These are phyloP conservation scores for Pseudodiploospora longispora DNA, from an alignment of 2,329 filamentous ascomycete species.

Conservation along the genomic window DNA sequence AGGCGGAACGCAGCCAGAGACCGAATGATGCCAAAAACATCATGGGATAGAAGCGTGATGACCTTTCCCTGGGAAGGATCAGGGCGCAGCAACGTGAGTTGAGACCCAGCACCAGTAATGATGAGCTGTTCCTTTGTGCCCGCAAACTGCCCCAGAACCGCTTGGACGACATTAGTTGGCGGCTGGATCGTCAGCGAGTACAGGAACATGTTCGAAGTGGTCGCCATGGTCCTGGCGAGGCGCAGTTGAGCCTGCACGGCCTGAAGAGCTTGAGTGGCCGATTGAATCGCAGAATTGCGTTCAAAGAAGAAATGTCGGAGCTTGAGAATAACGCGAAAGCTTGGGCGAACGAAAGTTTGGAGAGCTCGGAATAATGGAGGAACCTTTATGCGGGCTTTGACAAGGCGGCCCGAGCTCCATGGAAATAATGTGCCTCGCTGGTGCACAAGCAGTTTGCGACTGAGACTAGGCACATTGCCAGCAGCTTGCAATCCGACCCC, in stretches of 20 bases:
- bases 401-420: slow-evolving; percentile 22
- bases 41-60: slow-evolving; percentile 76
- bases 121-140: slow-evolving; percentile 98
- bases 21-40: slow-evolving; percentile 93
- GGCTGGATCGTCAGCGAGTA: slow-evolving; percentile 95
- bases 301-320: slow-evolving; percentile 12
- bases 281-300: slow-evolving; percentile 16
- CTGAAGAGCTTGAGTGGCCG: slow-evolving; percentile 20
- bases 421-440: slow-evolving; percentile 4
- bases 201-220: slow-evolving; percentile 96
- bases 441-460: background rate
- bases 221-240: slow-evolving; percentile 66
- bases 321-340: slow-evolving; percentile 14
- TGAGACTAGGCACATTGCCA: background rate
- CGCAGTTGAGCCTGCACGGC: slow-evolving; percentile 45
- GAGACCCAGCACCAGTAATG: slow-evolving; percentile 84
- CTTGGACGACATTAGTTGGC: slow-evolving; percentile 80
- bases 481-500: slow-evolving; percentile 7
- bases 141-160: slow-evolving; percentile 89
- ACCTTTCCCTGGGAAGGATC: slow-evolving; percentile 82
- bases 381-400: slow-evolving; percentile 27
- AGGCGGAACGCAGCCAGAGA: slow-evolving; percentile 82
- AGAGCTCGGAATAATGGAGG: slow-evolving; percentile 19
- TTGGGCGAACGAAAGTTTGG: slow-evolving; percentile 22
- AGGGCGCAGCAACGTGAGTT: slow-evolving; percentile 78